phyloP scores from a whole-genome alignment of 352 stramenopile genomes.

The Discostella stelligera region DNA sequence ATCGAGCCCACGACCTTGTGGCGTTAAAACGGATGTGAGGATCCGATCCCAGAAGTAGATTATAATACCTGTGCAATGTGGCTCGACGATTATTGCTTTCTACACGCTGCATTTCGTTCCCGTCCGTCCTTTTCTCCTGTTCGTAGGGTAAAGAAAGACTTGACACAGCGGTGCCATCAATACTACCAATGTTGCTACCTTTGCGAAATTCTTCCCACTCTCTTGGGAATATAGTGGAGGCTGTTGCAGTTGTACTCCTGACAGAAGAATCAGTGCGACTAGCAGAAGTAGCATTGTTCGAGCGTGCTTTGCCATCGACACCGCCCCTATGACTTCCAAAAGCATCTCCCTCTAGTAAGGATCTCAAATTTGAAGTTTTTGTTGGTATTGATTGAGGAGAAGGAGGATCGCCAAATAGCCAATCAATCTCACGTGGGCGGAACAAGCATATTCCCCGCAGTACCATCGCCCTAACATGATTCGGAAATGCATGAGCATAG shows the following conservation, averaged over 20 bases:
- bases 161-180: slow-evolving; percentile 2
- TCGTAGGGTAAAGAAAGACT: slow-evolving; percentile 1
- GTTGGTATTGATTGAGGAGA: background rate
- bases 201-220: slow-evolving; percentile 49
- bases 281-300: no score
- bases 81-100: slow-evolving; percentile 57
- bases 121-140: no score
- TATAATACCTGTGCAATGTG: slow-evolving; percentile 83
- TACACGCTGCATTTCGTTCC: background rate
- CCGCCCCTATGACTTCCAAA: background rate
- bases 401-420: slow-evolving; percentile 84
- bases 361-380: slow-evolving; percentile 39
- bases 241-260: background rate
- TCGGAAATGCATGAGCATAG: slow-evolving; percentile 89
- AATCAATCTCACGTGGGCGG: slow-evolving; percentile 89
- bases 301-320: no score
- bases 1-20: slow-evolving; percentile 87
- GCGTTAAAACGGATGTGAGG: slow-evolving; percentile 26
- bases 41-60: slow-evolving; percentile 53
- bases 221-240: slow-evolving; percentile 27
- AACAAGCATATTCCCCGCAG: slow-evolving; percentile 91
- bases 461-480: slow-evolving; percentile 86
- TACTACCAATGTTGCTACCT: background rate
- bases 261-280: background rate
- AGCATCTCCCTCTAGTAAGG: slow-evolving; percentile 24